Base-by-base conservation (phyloP, 2,329 filamentous ascomycete genomes). In the Beauveria asiatica region DNA sequence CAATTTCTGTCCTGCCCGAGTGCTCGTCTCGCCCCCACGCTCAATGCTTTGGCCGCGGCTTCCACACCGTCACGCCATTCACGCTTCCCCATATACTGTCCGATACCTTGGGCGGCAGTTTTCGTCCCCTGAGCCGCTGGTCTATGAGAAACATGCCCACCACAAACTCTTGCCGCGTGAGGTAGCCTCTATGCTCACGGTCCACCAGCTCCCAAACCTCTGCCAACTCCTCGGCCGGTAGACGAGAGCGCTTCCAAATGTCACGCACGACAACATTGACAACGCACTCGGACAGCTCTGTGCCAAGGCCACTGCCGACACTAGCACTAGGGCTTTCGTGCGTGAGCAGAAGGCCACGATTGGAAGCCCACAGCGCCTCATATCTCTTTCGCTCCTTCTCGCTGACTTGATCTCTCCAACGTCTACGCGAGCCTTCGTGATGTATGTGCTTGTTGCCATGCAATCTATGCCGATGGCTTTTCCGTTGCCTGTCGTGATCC, bases 121-220 rank as follows among this genome's bases (percentile, higher is more conserved):
- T 94, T 62, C 89, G 77, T 1, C 90, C 90, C 65, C 88, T 84
- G n/a, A 94, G 75, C 62, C 88, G 77, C 77, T 92, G 89, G 70
- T 94, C 90, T 41, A 94, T 83, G 53, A 94, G 74, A 89, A 90
- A 94, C 76, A 90, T 80, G 10, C 90, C 90, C 1, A 93, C 89
- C 0, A 94, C 87, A 70, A 94, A 94, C 74, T 92, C 87, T 59
- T 86, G 80, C 67, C 83, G 82, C 60, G 75, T 77, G 58, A 94
- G 73, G 65, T 80, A 76, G 1, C 87, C 87, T 16, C 73, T 69
- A 1, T 74, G 70, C 7, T 75, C 72, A 1, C 79, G 74, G 68
- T 89, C 87, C 11, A 93, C 89, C 19, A 93, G 75, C 46, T 87
- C 84, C 86, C 89, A 94, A 1, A 92, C 85, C 72, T 90, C 86